phyloP scores from a whole-genome alignment of 371 early-diverging fungal species.

The Lichtheimia corymbifera region DNA sequence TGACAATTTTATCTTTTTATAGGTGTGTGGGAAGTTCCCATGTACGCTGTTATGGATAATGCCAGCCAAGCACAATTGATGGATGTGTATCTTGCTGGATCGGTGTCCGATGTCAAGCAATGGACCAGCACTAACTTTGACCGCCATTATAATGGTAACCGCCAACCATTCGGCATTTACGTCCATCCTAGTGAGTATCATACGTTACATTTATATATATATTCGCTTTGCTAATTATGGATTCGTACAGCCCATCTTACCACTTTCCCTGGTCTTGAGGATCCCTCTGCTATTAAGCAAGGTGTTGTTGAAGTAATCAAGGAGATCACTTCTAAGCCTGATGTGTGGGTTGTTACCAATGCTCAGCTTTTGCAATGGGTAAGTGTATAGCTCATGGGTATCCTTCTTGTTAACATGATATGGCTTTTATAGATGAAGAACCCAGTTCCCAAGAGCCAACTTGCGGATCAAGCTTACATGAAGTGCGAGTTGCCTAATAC shows the following conservation, averaged over 20 bases:
- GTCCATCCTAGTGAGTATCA: constrained; percentile 50
- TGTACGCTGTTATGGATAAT: constrained; percentile 56
- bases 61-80: constrained; percentile 56
- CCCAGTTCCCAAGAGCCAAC: constrained; percentile 63
- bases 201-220: background rate
- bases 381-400: constrained; percentile 1
- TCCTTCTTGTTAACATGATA: background rate
- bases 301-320: constrained; percentile 53
- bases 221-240: background rate
- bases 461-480: constrained; percentile 61
- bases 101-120: constrained; percentile 43
- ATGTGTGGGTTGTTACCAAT: constrained; percentile 71
- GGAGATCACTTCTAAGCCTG: constrained; percentile 50
- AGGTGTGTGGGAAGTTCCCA: constrained; percentile 74
- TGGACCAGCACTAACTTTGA: constrained; percentile 65
- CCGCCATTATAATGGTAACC: constrained; percentile 64
- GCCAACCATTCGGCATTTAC: constrained; percentile 73
- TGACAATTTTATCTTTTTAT: background rate
- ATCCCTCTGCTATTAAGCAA: constrained; percentile 29
- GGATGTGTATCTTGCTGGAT: constrained; percentile 70
- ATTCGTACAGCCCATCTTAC: constrained; percentile 30
- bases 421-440: constrained; percentile 52
- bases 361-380: constrained; percentile 66
- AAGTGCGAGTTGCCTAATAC: constrained; percentile 60
- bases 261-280: constrained; percentile 38